Evolutionary conservation across 1,284 basidiomycete genomes (phyloP).

Genomic region (Lentinus polychrous): DNA sequence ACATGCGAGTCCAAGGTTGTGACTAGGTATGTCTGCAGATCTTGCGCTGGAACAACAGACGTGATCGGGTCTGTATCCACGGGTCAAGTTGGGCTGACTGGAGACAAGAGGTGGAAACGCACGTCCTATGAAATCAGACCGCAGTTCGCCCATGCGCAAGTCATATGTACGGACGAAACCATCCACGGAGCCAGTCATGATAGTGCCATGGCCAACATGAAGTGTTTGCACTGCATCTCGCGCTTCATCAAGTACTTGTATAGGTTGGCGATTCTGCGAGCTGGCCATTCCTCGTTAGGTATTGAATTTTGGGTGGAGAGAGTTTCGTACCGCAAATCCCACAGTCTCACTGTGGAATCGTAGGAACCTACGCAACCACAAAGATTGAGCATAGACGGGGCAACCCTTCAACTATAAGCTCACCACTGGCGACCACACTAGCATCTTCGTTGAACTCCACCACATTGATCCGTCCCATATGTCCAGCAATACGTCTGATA

Average conservation of each 20-base stretch:
- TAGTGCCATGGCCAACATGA: constrained; percentile 52
- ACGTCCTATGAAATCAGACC: constrained; percentile 88
- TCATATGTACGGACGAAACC: constrained; percentile 92
- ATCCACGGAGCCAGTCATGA: constrained; percentile 85
- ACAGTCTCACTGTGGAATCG: constrained; percentile 82
- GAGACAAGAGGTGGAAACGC: constrained; percentile 26
- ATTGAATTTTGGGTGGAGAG: constrained; percentile 4
- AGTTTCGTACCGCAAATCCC: constrained; percentile 72
- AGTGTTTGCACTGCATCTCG: constrained; percentile 85
- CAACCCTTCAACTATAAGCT: constrained; percentile 16
- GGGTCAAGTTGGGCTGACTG: background rate
- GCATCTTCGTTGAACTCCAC: constrained; percentile 89
- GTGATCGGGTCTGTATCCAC: constrained; percentile 70
- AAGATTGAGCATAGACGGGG: background rate
- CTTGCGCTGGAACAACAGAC: constrained; percentile 68
- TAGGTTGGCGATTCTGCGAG: constrained; percentile 72
- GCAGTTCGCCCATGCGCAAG: constrained; percentile 84
- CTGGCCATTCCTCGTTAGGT: constrained; percentile 30
- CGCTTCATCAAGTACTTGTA: constrained; percentile 90
- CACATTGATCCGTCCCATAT: constrained; percentile 84
- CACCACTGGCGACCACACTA: constrained; percentile 81
- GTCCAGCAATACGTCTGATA: constrained; percentile 76
- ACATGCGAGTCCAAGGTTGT: constrained; percentile 80
- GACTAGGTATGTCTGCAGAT: constrained; percentile 74
- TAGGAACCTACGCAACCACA: constrained; percentile 59